phyloP scores from a whole-genome alignment of 108 stramenopile genomes.

The Nitzschia sp. region DNA sequence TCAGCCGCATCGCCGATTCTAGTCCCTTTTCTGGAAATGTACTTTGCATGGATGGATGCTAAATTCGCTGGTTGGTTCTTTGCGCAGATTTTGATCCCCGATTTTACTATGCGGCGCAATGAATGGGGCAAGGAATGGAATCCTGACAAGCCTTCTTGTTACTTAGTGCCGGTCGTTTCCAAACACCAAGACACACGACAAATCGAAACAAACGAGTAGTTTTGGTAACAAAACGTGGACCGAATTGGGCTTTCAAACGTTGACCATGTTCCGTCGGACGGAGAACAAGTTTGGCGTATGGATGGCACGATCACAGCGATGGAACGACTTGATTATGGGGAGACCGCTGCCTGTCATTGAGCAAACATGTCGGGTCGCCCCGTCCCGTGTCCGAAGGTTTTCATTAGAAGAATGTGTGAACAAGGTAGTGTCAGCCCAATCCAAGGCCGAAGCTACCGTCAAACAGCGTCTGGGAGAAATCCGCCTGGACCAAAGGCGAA shows the following conservation, averaged over 20 bases:
- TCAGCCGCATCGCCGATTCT: not conserved
- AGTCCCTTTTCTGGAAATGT: conserved; percentile 27
- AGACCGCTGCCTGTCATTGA: too few species aligned
- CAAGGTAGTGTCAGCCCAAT: too few species aligned
- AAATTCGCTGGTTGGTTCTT: conserved; percentile 27
- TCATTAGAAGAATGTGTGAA: too few species aligned
- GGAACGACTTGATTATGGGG: conserved; percentile 14
- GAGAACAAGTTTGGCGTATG: conserved; percentile 10
- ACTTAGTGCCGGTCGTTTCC: conserved; percentile 13
- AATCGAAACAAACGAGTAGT: conserved; percentile 9
- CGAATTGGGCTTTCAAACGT: conserved; percentile 2
- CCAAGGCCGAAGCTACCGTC: too few species aligned
- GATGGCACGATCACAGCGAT: conserved; percentile 5
- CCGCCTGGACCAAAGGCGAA: too few species aligned
- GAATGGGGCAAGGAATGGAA: conserved; percentile 10
- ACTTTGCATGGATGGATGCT: conserved; percentile 29
- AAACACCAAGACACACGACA: conserved; percentile 14
- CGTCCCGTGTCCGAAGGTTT: too few species aligned
- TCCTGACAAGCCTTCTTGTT: conserved; percentile 2
- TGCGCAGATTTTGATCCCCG: conserved; percentile 11
- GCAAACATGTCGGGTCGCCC: too few species aligned
- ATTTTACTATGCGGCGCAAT: not conserved
- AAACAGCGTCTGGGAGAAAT: too few species aligned
- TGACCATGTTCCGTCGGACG: conserved; percentile 2
- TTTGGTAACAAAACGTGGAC: conserved; percentile 4